These are phyloP conservation scores for Chlorella sp. DNA, from an alignment of 139 green algal genomes.

Conservation along the genomic window DNA sequence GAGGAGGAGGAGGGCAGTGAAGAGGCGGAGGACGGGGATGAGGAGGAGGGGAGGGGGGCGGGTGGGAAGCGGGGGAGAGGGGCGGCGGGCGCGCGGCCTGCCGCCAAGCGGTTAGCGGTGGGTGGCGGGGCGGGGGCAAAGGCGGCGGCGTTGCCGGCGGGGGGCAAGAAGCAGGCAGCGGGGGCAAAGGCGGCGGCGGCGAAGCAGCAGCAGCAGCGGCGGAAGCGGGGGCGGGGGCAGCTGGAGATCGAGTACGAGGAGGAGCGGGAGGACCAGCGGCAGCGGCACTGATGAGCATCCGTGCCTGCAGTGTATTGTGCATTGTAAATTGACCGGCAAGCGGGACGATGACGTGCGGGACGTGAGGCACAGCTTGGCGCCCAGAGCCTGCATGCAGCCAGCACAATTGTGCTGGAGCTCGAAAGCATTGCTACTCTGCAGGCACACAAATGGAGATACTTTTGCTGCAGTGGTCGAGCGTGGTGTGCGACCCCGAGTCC, in stretches of 20 bases:
- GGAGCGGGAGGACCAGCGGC: conserved; percentile 45
- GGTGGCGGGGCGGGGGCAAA: not conserved
- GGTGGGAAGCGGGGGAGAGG: conserved; percentile 3
- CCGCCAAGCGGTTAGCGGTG: not conserved
- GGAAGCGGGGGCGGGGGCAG: conserved; percentile 1
- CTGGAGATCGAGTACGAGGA: conserved; percentile 81
- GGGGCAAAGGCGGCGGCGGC: conserved; percentile 2
- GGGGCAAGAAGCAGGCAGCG: conserved; percentile 4
- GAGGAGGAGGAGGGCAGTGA: conserved; percentile 27
- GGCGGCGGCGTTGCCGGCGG: not conserved
- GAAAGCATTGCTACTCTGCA: no score
- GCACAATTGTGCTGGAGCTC: no score
- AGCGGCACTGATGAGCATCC: no score
- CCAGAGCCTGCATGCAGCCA: no score
- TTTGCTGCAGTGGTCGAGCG: no score
- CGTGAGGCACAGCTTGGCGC: no score
- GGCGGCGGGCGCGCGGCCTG: not conserved
- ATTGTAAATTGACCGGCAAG: no score
- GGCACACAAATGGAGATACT: no score
- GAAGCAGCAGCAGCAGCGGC: conserved; percentile 2
- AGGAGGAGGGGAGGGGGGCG: conserved; percentile 8
- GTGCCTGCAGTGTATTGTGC: no score
- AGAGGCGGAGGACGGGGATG: conserved; percentile 10
- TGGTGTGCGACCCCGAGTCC: no score
- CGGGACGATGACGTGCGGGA: no score